Conservation (phyloP, 2,329 filamentous ascomycete genomes). For the Rutstroemia sydowiana region DNA sequence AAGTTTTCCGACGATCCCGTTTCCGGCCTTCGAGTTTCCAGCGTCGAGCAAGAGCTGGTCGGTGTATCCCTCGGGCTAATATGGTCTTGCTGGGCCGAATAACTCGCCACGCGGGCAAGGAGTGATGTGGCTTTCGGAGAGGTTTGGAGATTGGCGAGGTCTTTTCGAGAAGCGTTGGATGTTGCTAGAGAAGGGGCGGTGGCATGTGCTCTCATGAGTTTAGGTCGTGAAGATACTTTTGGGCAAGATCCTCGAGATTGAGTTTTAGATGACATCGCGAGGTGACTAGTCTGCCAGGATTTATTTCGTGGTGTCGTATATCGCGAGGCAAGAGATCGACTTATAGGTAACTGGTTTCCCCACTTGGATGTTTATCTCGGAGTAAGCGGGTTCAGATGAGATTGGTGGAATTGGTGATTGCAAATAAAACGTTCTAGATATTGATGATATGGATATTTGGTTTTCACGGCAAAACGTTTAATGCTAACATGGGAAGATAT, state of each 20-base stretch:
- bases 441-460: background rate
- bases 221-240: conserved; percentile 38
- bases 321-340: background rate
- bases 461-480: background rate
- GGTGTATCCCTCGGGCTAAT: conserved; percentile 11
- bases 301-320: background rate
- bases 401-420: background rate
- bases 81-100: conserved; percentile 37
- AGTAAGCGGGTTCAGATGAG: background rate
- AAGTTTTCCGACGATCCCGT: conserved; percentile 19
- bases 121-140: conserved; percentile 47
- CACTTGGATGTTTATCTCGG: conserved; percentile 5
- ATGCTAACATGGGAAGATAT: background rate
- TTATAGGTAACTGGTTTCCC: background rate
- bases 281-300: background rate
- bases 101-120: conserved; percentile 46
- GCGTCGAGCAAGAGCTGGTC: conserved; percentile 10
- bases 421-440: too few species aligned
- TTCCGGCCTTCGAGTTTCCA: conserved; percentile 11
- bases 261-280: conserved; percentile 32
- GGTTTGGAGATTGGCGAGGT: conserved; percentile 42
- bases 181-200: conserved; percentile 53
- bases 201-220: conserved; percentile 46
- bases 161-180: conserved; percentile 45
- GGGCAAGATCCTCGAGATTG: conserved; percentile 33